Percentiles rank a stretch among this genome's conserved stretches.
Conservation (phyloP, 2,329 filamentous ascomycete genomes). For the Aureobasidium sp. region DNA sequence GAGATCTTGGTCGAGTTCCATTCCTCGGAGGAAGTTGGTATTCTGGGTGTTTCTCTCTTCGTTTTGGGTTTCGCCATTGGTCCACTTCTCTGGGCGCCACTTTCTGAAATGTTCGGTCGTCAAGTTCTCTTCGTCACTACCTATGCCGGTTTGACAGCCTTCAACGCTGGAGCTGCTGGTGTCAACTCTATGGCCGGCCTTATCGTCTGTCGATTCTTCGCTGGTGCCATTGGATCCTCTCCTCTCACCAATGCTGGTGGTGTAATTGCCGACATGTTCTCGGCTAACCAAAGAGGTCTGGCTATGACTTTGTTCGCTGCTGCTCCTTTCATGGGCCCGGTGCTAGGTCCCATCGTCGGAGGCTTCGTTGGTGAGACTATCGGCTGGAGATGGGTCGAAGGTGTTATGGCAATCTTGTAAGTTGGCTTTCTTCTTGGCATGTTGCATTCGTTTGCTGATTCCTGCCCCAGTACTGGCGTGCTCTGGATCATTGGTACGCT, state of each 20-base stretch:
- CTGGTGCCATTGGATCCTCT: constrained; percentile 35
- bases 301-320: constrained; percentile 58
- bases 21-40: constrained; percentile 45
- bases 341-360: constrained; percentile 62
- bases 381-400: constrained; percentile 63
- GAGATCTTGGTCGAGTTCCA: constrained; percentile 49
- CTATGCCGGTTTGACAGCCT: constrained; percentile 29
- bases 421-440: background rate
- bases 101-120: constrained; percentile 53
- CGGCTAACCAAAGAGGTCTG: constrained; percentile 32
- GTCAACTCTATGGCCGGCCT: constrained; percentile 37
- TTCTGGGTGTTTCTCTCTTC: constrained; percentile 56
- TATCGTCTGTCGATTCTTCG: constrained; percentile 38
- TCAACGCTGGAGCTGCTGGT: constrained; percentile 35
- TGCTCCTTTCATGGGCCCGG: constrained; percentile 59
- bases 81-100: constrained; percentile 49
- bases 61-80: constrained; percentile 55
- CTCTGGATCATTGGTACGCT: constrained; percentile 48
- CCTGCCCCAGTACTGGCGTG: constrained; percentile 36
- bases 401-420: constrained; percentile 50
- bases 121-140: constrained; percentile 30
- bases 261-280: constrained; percentile 40
- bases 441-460: background rate
- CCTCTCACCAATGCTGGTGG: constrained; percentile 39
- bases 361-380: constrained; percentile 55